Base-by-base conservation (phyloP, 345 rosid species). In the Stellera chamaejasme region DNA sequence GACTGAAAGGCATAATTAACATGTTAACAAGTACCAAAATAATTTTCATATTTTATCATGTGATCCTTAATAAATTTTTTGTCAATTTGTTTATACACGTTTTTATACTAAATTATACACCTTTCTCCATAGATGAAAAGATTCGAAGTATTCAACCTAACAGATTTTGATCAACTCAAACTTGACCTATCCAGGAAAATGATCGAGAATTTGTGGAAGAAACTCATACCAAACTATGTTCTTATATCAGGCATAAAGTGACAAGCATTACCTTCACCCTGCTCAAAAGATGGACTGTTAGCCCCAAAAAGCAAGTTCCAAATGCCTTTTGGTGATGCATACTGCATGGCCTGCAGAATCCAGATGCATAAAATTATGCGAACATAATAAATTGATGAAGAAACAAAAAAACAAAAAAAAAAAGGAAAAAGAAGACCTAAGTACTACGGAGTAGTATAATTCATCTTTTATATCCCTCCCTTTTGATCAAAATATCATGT, bases 291-390 rank as follows among this genome's bases (percentile, higher is more conserved):
- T 28, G 88, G 87, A 60, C 44, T 72, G 47, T 62, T 73, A 43
- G 73, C 75, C 69, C 95, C 92, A 59, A 88, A 82, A 63, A 85
- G 61, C 64, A 75, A 19, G 66, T 91, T 88, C 98, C 95, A 85
- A 63, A 91, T 55, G 67, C 88, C 92, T 79, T 88, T 81, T 11
- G 92, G 96, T 45, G 98, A 88, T 64, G 85, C 80, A 80, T 85
- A 91, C 54, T 88, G 96, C 92, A 91, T 87, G 65, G 96, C 86
- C 98, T 91, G 69, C 19, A 15, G 56, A 58, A 32, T 32, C 39
- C 52, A 72, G 66, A 45, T 32, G 27, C 65, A 64, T 6, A 58
- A 44, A 54, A 23, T 64, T 27, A 28, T 28, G 11, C 36, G 43
- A 43, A 39, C 27, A 19, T 15, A 19, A 55, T 44, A 16, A 27